Percentiles rank a stretch among this genome's conserved stretches.
These are phyloP conservation scores for Xylaria sp. DNA, from an alignment of 2,329 filamentous ascomycete species.

Conservation along the genomic window DNA sequence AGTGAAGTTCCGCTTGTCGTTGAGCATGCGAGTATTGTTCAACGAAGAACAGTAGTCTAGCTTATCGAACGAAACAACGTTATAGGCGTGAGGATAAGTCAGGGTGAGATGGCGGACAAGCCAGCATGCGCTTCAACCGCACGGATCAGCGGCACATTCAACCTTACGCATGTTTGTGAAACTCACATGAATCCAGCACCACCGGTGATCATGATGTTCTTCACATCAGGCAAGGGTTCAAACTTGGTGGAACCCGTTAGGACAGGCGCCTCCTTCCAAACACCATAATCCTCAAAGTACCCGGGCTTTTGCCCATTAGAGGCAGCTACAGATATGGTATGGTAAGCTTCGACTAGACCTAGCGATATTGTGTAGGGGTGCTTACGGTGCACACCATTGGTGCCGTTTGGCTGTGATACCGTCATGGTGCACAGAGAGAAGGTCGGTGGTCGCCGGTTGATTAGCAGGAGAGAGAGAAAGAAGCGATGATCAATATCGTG, in stretches of 20 bases:
- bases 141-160: conserved; percentile 23
- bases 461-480: not conserved
- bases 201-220: conserved; percentile 82
- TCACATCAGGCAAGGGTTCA: conserved; percentile 67
- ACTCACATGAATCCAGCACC: conserved; percentile 84
- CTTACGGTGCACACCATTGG: conserved; percentile 33
- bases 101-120: conserved; percentile 76
- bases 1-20: conserved; percentile 70
- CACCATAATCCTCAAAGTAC: conserved; percentile 61
- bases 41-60: conserved; percentile 80
- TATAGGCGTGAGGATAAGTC: conserved; percentile 74
- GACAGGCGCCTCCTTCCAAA: conserved; percentile 74
- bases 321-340: conserved; percentile 20
- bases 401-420: conserved; percentile 29
- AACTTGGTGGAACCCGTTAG: conserved; percentile 72
- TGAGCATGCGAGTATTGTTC: conserved; percentile 74
- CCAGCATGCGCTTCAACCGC: conserved; percentile 74
- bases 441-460: conserved; percentile 6
- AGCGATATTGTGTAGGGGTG: conserved; percentile 3
- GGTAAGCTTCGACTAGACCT: conserved; percentile 11
- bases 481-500: conserved; percentile 3
- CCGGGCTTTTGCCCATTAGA: conserved; percentile 33
- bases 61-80: conserved; percentile 82
- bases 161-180: conserved; percentile 3
- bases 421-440: conserved; percentile 27